These are phyloP conservation scores for Suzukiozyma palmioleophila DNA, from an alignment of 1,139 yeast species.

Conservation along the genomic window DNA sequence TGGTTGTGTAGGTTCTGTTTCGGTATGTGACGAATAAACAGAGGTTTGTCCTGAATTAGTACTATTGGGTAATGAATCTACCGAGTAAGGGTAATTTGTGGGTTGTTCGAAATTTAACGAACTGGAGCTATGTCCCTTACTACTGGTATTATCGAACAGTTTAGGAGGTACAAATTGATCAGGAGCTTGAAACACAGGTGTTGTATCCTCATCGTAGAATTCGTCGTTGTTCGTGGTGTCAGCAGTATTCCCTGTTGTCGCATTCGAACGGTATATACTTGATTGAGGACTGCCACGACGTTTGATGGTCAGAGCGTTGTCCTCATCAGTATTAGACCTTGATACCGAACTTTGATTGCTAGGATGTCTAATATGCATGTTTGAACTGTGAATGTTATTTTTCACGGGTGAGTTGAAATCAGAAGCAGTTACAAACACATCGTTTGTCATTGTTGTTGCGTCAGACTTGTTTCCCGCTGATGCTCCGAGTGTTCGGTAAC, in stretches of 20 bases:
- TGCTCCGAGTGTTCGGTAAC: constrained; percentile 12
- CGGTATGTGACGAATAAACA: constrained; percentile 1
- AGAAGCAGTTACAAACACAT: constrained; percentile 39
- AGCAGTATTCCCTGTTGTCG: not conserved
- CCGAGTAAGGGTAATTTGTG: not conserved
- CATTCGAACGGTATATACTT: not conserved
- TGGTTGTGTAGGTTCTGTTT: not conserved
- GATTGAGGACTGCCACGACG: constrained; percentile 17
- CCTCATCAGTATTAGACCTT: constrained; percentile 9
- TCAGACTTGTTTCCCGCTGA: constrained; percentile 12
- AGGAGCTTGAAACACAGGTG: not conserved
- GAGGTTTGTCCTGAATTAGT: constrained; percentile 1
- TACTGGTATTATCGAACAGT: too few relatives aligned
- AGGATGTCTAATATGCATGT: not conserved
- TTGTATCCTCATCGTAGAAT: not conserved
- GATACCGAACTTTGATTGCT: not conserved
- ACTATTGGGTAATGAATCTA: constrained; percentile 1
- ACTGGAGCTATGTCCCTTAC: not conserved
- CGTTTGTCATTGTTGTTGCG: constrained; percentile 21
- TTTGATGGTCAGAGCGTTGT: constrained; percentile 12
- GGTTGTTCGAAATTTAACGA: constrained; percentile 2
- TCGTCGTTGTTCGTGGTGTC: not conserved
- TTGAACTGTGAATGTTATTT: not conserved
- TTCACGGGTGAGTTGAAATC: constrained; percentile 18
- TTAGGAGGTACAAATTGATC: not conserved